Conservation (phyloP, 495 filamentous ascomycete species). For the Aspergillus heteromorphus region DNA sequence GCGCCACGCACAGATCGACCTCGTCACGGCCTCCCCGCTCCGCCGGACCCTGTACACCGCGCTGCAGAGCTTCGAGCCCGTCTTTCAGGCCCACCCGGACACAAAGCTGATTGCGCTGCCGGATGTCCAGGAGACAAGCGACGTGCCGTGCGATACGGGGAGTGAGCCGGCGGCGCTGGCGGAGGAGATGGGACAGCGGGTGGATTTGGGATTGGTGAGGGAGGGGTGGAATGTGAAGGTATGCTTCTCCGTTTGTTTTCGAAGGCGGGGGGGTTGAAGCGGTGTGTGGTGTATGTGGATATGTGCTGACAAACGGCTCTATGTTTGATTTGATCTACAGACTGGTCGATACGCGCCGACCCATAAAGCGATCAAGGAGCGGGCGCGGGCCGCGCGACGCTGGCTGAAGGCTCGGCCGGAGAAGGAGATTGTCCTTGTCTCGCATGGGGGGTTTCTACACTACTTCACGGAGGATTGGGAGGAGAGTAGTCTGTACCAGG, state of each 20-base stretch:
- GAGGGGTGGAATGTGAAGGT: slow-evolving; percentile 71
- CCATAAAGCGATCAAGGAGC: slow-evolving; percentile 50
- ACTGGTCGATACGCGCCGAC: slow-evolving; percentile 53
- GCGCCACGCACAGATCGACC: slow-evolving; percentile 54
- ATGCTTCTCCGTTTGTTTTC: slow-evolving; percentile 4
- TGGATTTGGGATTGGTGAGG: slow-evolving; percentile 57
- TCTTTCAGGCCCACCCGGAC: slow-evolving; percentile 41
- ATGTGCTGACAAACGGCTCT: not conserved
- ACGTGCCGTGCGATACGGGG: slow-evolving; percentile 76
- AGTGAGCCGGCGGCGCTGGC: slow-evolving; percentile 46
- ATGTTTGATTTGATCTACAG: slow-evolving; percentile 11
- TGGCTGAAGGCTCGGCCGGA: slow-evolving; percentile 57
- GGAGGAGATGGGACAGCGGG: slow-evolving; percentile 59
- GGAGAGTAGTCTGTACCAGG: slow-evolving; percentile 50
- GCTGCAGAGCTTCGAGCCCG: slow-evolving; percentile 60
- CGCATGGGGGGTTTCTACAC: slow-evolving; percentile 66
- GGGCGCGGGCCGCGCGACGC: slow-evolving; percentile 60
- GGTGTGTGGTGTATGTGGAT: not conserved
- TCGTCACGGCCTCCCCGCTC: slow-evolving; percentile 77
- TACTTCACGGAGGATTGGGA: slow-evolving; percentile 84
- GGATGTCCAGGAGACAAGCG: slow-evolving; percentile 75
- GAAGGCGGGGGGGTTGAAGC: too few species aligned
- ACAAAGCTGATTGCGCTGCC: slow-evolving; percentile 63
- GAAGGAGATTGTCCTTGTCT: slow-evolving; percentile 65
- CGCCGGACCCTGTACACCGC: slow-evolving; percentile 80